Conservation (phyloP, 176 grass and related monocot genomes). For the Olyra latifolia region DNA sequence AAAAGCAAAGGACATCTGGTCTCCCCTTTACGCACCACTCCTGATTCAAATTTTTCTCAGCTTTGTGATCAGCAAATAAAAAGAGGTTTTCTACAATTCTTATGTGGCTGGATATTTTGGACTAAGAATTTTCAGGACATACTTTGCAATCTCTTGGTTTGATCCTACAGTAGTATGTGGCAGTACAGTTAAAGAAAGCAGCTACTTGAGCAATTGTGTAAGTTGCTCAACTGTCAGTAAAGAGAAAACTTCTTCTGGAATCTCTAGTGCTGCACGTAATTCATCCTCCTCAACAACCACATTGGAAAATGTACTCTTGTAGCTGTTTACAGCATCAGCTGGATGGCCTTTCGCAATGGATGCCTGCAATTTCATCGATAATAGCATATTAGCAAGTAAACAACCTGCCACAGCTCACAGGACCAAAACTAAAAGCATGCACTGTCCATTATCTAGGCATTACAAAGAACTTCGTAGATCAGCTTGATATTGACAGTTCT, state of each 20-base stretch:
- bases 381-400: background rate
- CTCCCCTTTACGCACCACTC: background rate
- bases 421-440: background rate
- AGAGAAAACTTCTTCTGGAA: slow-evolving; percentile 49
- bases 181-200: background rate
- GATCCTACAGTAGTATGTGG: background rate
- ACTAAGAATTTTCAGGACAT: background rate
- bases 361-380: slow-evolving; percentile 49
- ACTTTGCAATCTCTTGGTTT: slow-evolving; percentile 10
- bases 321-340: slow-evolving; percentile 47
- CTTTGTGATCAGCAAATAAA: background rate
- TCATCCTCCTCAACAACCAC: slow-evolving; percentile 34
- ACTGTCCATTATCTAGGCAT: background rate
- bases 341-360: slow-evolving; percentile 63
- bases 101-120: background rate
- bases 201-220: background rate
- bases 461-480: background rate
- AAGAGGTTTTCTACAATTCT: background rate
- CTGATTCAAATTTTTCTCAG: background rate
- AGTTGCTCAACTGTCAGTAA: slow-evolving; percentile 48
- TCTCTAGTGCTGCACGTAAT: slow-evolving; percentile 12
- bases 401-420: background rate
- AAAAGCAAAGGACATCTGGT: background rate
- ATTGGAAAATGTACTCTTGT: slow-evolving; percentile 31
- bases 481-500: background rate